Conservation (phyloP, 2,329 filamentous ascomycete genomes). For the Pseudogymnoascus pannorum region DNA sequence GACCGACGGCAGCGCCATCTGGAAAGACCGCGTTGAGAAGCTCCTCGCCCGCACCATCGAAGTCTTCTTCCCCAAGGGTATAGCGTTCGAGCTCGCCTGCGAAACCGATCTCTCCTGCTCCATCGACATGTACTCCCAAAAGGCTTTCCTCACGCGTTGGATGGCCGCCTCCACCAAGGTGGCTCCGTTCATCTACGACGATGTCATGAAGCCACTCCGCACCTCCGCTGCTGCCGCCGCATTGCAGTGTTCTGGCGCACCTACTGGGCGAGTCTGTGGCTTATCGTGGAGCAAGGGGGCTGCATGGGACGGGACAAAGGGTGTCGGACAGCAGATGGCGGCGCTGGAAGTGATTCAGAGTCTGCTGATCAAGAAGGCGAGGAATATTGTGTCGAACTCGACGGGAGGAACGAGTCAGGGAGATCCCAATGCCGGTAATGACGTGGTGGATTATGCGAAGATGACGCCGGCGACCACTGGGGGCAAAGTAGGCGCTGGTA, state of each 20-base stretch:
- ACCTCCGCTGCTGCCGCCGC: slow-evolving; percentile 49
- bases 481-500: slow-evolving; percentile 36
- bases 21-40: slow-evolving; percentile 51
- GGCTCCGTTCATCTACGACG: slow-evolving; percentile 49
- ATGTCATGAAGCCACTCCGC: slow-evolving; percentile 45
- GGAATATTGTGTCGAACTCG: slow-evolving; percentile 30
- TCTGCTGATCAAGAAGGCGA: slow-evolving; percentile 30
- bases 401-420: slow-evolving; percentile 39
- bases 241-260: slow-evolving; percentile 49
- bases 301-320: slow-evolving; percentile 52
- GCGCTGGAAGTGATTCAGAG: slow-evolving; percentile 53
- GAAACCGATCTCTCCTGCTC: slow-evolving; percentile 54
- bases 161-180: slow-evolving; percentile 55
- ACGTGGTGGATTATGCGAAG: slow-evolving; percentile 12
- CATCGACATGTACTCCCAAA: slow-evolving; percentile 55
- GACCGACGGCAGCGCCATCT: slow-evolving; percentile 33
- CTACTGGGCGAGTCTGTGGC: slow-evolving; percentile 52
- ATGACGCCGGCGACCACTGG: slow-evolving; percentile 27
- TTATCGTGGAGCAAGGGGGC: slow-evolving; percentile 48
- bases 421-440: slow-evolving; percentile 19
- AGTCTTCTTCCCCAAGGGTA: slow-evolving; percentile 50
- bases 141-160: slow-evolving; percentile 55
- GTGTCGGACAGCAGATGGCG: slow-evolving; percentile 66
- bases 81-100: slow-evolving; percentile 60
- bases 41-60: slow-evolving; percentile 43